Percentiles rank a stretch among this genome's conserved stretches.
Conservation (phyloP, 768 basidiomycete species). For the Candolleomyces aberdarensis region DNA sequence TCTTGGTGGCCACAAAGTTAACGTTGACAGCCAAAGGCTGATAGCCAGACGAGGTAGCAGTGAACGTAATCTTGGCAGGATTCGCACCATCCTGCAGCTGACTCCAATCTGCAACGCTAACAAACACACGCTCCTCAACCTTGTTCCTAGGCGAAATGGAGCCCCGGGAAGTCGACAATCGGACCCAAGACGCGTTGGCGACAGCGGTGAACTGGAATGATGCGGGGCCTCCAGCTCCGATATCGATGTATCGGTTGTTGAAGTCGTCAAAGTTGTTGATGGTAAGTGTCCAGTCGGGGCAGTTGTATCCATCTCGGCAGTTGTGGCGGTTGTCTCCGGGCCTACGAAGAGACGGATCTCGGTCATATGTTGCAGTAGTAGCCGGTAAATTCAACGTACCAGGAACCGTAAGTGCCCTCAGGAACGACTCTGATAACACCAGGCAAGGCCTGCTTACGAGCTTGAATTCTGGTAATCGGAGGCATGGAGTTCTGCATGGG, state of each 20-base stretch:
- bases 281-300: conserved; percentile 44
- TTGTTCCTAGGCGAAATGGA: conserved; percentile 39
- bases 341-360: conserved; percentile 27
- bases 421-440: conserved; percentile 64
- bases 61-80: conserved; percentile 42
- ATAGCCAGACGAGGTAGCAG: conserved; percentile 40
- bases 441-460: conserved; percentile 52
- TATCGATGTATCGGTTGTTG: conserved; percentile 53
- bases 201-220: conserved; percentile 54
- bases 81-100: conserved; percentile 36
- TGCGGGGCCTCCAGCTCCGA: conserved; percentile 56
- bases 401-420: conserved; percentile 60
- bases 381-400: conserved; percentile 30
- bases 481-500: conserved; percentile 66
- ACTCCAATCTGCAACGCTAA: conserved; percentile 56
- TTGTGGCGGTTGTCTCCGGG: conserved; percentile 66
- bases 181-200: conserved; percentile 52
- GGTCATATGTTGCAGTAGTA: neutral
- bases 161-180: conserved; percentile 43
- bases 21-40: conserved; percentile 29
- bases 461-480: conserved; percentile 45
- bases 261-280: conserved; percentile 58
- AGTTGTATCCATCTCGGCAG: conserved; percentile 47
- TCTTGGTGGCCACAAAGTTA: conserved; percentile 35
- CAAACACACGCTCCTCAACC: conserved; percentile 49